phyloP scores from a whole-genome alignment of 345 rosid genomes.

The Hypericum perforatum region DNA sequence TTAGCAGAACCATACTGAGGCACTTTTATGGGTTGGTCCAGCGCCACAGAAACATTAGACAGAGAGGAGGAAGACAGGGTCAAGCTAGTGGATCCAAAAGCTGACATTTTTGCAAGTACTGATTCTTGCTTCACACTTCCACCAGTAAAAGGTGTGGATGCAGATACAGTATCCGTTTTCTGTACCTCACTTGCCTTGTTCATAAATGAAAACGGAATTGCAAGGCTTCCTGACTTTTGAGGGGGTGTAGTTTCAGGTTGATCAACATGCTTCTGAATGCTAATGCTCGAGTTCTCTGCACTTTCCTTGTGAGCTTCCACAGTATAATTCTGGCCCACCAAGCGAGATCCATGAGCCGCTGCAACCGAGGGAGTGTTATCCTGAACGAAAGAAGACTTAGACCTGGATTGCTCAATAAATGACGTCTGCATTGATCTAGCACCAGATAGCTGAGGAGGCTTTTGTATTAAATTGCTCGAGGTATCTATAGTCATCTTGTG shows the following conservation, averaged over 20 bases:
- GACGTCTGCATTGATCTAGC: conserved; percentile 29
- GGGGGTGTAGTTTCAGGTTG: conserved; percentile 25
- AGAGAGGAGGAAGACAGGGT: conserved; percentile 23
- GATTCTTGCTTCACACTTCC: conserved; percentile 21
- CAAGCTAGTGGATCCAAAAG: conserved; percentile 21
- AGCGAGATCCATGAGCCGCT: conserved; percentile 20
- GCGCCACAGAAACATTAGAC: conserved; percentile 23
- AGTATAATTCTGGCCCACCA: conserved; percentile 18
- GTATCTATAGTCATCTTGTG: not conserved
- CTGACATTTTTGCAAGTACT: conserved; percentile 14
- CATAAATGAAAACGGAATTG: conserved; percentile 9
- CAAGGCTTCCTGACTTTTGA: conserved; percentile 24
- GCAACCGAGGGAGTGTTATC: conserved; percentile 26
- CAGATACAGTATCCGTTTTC: conserved; percentile 22
- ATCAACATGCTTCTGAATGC: conserved; percentile 22
- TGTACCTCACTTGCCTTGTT: conserved; percentile 30
- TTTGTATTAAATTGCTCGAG: conserved; percentile 34
- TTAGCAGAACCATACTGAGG: conserved; percentile 21
- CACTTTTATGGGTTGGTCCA: conserved; percentile 23
- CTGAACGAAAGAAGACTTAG: conserved; percentile 25
- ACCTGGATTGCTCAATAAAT: conserved; percentile 22
- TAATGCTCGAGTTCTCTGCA: conserved; percentile 19
- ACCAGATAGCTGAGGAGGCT: conserved; percentile 27
- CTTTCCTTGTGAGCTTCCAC: conserved; percentile 19
- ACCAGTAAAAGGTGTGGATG: conserved; percentile 17